Percentiles rank a stretch among this genome's conserved stretches.
Evolutionary conservation across 108 stramenopile genomes (phyloP).

Genomic region (Cylindrotheca fusiformis): DNA sequence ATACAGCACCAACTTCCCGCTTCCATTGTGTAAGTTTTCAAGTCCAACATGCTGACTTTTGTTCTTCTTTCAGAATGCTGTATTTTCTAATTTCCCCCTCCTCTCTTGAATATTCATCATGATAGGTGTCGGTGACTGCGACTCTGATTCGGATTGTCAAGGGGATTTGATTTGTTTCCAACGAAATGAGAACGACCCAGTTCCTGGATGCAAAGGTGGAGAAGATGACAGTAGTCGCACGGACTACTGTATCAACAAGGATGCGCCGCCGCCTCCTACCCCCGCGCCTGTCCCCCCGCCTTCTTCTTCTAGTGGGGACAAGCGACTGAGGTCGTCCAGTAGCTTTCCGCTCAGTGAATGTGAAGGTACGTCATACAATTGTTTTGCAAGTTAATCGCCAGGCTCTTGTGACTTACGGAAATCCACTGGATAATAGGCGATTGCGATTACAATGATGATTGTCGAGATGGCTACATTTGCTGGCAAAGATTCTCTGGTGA

Average conservation of each 20-base stretch:
- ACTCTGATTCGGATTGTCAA: constrained; percentile 23
- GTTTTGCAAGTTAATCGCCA: neutral
- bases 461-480: neutral
- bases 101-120: no score
- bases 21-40: neutral
- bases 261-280: neutral
- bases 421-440: neutral
- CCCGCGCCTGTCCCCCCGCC: neutral
- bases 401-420: neutral
- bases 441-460: neutral
- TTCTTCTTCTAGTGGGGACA: neutral
- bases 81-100: no score
- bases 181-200: constrained; percentile 11
- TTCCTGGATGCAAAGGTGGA: constrained; percentile 35
- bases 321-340: neutral
- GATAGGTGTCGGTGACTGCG: no score
- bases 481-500: neutral
- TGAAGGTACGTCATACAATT: neutral
- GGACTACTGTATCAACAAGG: constrained; percentile 22
- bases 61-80: no score
- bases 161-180: constrained; percentile 25
- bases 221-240: constrained; percentile 6
- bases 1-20: neutral
- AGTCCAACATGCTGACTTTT: neutral
- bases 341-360: neutral